Evolutionary conservation across 2,329 filamentous ascomycete genomes (phyloP), one percentile per base, ranked within the genome.

Genomic region (Fusarium sp.): DNA sequence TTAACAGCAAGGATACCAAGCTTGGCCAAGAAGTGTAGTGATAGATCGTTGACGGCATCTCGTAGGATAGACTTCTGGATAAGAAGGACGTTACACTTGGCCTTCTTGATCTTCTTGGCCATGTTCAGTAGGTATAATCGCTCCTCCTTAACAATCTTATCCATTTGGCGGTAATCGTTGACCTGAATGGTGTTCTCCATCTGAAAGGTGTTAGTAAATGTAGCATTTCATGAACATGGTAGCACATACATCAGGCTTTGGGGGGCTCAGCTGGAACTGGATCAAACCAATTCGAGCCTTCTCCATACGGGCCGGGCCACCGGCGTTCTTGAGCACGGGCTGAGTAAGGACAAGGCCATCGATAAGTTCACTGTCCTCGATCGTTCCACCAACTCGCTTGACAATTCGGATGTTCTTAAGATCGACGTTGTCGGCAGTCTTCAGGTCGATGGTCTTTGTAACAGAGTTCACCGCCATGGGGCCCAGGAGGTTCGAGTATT

Each of bases 91-190:
- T 99, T 99, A 84, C 96, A 99, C 86, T 98, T 99, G 72, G 96
- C 94, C 87, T 98, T 99, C 84, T 98, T 97, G 82, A 99, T 99
- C 87, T 98, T 99, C 89, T 99, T 98, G 78, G 96, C 94, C 89
- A 99, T 92, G 85, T 98, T 98, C 61, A 99, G 88, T 69, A 99
- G 89, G 82, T 99, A 99, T 73, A 96, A 92, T 72, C 96, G 93
- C 85, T 99, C 96, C 83, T 99, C 96, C 84, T 99, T 99, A 74
- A 99, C 88, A 71, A 99, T 99, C 87, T 98, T 99, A 86, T 99
- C 96, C 96, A 99, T 99, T 80, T 99, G 96, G 77, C 96, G 89
- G 87, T 99, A 99, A 84, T 99, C 96, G 81, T 99, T 99, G 76
- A 99, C 96, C 32, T 97, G 91, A 70, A 99, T 98, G 77, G 96